Evolutionary conservation across 768 basidiomycete genomes (phyloP).

Genomic region (Phylloporus scabripes): DNA sequence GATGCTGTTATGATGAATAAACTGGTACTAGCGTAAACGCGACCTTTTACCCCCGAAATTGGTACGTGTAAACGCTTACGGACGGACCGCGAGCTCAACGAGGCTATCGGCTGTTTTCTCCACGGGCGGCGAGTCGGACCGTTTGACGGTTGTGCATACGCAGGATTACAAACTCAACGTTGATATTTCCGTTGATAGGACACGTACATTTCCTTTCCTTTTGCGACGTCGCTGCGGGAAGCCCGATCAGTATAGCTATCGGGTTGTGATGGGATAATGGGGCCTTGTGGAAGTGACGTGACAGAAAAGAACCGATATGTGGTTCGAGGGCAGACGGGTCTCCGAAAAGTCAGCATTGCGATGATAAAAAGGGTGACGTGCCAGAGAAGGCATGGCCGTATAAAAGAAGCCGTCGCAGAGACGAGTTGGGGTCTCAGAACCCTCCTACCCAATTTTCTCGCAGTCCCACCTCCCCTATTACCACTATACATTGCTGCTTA

Average conservation of each 20-base stretch:
- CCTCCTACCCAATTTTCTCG: conserved; percentile 15
- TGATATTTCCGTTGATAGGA: conserved; percentile 17
- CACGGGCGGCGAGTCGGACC: conserved; percentile 15
- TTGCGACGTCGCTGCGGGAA: conserved; percentile 19
- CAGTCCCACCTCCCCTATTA: conserved; percentile 12
- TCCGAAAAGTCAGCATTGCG: conserved; percentile 7
- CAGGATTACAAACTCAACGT: conserved; percentile 16
- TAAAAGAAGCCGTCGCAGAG: conserved; percentile 14
- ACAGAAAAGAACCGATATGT: conserved; percentile 13
- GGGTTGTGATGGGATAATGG: conserved; percentile 12
- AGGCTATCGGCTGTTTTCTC: conserved; percentile 23
- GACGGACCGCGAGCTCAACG: conserved; percentile 10
- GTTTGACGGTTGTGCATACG: conserved; percentile 3
- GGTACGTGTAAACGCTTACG: conserved; percentile 13
- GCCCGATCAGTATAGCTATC: conserved; percentile 22
- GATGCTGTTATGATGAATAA: conserved; percentile 26
- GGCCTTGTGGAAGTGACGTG: conserved; percentile 16
- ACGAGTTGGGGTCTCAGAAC: conserved; percentile 1
- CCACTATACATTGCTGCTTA: neutral
- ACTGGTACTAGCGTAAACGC: conserved; percentile 14
- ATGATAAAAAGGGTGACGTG: conserved; percentile 4
- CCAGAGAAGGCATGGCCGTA: neutral
- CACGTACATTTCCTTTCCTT: conserved; percentile 17
- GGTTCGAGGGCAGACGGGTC: conserved; percentile 5
- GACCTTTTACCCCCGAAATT: conserved; percentile 20